phyloP scores from a whole-genome alignment of 2,329 filamentous ascomycete genomes.

The Fusarium nisikadoi region DNA sequence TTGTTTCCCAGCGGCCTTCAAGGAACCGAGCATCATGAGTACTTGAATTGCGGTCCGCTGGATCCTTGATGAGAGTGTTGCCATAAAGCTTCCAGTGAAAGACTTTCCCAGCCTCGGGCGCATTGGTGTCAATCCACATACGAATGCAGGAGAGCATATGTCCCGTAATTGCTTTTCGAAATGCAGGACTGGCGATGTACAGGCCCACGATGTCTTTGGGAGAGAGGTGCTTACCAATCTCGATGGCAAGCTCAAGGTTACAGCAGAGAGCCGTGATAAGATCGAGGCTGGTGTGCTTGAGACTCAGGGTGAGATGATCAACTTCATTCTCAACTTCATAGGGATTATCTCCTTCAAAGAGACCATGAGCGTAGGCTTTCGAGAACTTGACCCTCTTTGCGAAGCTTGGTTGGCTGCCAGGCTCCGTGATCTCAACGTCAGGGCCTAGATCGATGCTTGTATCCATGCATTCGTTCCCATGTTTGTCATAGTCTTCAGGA shows the following conservation, averaged over 20 bases:
- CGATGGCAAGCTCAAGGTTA: conserved; percentile 63
- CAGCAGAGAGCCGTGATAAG: conserved; percentile 57
- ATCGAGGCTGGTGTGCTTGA: conserved; percentile 49
- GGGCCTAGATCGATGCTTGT: neutral
- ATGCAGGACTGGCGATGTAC: conserved; percentile 71
- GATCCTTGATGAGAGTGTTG: conserved; percentile 68
- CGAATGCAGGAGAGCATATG: conserved; percentile 69
- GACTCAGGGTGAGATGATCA: conserved; percentile 28
- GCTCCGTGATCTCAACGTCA: conserved; percentile 10
- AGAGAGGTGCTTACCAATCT: conserved; percentile 64
- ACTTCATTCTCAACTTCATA: conserved; percentile 37
- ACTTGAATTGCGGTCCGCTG: conserved; percentile 57
- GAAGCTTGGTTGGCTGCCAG: conserved; percentile 16
- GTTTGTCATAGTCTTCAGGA: neutral
- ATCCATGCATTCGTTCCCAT: neutral
- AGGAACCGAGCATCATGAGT: conserved; percentile 10
- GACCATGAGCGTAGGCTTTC: conserved; percentile 40
- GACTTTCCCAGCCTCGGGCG: conserved; percentile 64
- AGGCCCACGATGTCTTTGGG: conserved; percentile 69
- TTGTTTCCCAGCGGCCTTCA: conserved; percentile 7
- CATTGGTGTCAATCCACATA: conserved; percentile 63
- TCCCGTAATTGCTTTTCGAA: conserved; percentile 69
- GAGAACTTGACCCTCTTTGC: conserved; percentile 47
- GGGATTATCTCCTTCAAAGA: conserved; percentile 47
- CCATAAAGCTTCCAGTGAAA: conserved; percentile 72